phyloP scores from a whole-genome alignment of 176 grass and related monocot genomes.

The Hsuehochloa calcarea region DNA sequence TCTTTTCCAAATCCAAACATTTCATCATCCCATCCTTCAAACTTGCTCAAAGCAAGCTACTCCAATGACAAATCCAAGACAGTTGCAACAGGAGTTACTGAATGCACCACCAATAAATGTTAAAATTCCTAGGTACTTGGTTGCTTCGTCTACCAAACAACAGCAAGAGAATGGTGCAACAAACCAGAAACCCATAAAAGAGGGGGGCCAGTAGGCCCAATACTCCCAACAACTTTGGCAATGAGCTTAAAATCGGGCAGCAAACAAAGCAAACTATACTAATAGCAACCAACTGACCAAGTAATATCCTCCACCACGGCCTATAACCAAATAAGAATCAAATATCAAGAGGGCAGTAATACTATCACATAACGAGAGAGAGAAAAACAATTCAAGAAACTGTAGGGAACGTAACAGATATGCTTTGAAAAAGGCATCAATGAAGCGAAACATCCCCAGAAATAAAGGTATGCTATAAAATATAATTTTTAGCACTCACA shows the following conservation, averaged over 20 bases:
- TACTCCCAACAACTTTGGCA: conserved; percentile 37
- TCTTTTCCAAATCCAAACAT: conserved; percentile 40
- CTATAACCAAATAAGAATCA: background rate
- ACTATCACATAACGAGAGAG: background rate
- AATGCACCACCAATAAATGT: conserved; percentile 25
- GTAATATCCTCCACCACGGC: background rate
- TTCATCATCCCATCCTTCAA: conserved; percentile 28
- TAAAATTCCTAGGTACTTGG: conserved; percentile 19
- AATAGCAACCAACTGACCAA: conserved; percentile 4
- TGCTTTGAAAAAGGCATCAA: conserved; percentile 21
- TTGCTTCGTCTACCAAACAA: conserved; percentile 42
- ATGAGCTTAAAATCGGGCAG: conserved; percentile 29
- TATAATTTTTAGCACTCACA: background rate
- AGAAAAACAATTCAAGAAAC: background rate
- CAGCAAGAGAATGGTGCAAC: conserved; percentile 37
- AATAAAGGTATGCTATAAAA: background rate
- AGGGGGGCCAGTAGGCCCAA: conserved; percentile 30
- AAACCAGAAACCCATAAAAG: conserved; percentile 44
- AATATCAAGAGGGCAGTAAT: background rate
- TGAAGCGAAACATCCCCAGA: conserved; percentile 29
- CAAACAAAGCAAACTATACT: background rate
- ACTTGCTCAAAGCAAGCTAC: conserved; percentile 32
- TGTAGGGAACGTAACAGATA: background rate
- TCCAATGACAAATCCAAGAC: conserved; percentile 29
- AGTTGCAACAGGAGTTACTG: conserved; percentile 33